These are phyloP conservation scores for Paracamarosporium sp. DNA, from an alignment of 2,329 filamentous ascomycete species.

Conservation along the genomic window DNA sequence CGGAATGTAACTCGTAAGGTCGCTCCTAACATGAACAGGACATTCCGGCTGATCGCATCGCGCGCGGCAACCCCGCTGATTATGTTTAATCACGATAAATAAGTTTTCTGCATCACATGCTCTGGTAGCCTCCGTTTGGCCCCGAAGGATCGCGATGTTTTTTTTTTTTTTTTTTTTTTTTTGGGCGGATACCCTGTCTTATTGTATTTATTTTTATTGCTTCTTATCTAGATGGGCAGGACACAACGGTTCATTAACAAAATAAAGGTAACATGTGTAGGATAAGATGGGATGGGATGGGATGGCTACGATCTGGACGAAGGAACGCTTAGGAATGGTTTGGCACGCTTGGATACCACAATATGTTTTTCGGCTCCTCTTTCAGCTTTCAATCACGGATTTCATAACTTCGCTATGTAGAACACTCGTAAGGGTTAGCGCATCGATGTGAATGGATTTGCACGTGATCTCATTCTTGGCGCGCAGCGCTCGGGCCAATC, in stretches of 20 bases:
- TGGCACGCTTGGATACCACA: not conserved
- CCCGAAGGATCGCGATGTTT: not conserved
- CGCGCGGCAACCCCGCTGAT: constrained; percentile 56
- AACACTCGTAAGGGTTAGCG: not conserved
- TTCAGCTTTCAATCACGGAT: not conserved
- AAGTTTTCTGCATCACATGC: constrained; percentile 3
- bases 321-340: not conserved
- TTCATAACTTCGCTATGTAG: not conserved
- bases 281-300: constrained; percentile 1
- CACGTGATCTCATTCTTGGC: constrained; percentile 8
- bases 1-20: not conserved
- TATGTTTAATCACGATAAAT: constrained; percentile 5
- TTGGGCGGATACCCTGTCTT: constrained; percentile 36
- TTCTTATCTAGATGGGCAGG: constrained; percentile 2
- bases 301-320: constrained; percentile 1
- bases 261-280: constrained; percentile 7
- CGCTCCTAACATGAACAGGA: constrained; percentile 45
- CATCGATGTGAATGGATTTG: not conserved
- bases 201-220: constrained; percentile 1
- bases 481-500: constrained; percentile 7
- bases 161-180: constrained; percentile 5
- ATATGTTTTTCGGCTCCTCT: not conserved
- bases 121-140: not conserved
- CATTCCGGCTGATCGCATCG: constrained; percentile 54
- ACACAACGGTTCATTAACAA: not conserved